These are phyloP conservation scores for Wickerhamiella bombiphila DNA, from an alignment of 805 yeast species.

Conservation along the genomic window DNA sequence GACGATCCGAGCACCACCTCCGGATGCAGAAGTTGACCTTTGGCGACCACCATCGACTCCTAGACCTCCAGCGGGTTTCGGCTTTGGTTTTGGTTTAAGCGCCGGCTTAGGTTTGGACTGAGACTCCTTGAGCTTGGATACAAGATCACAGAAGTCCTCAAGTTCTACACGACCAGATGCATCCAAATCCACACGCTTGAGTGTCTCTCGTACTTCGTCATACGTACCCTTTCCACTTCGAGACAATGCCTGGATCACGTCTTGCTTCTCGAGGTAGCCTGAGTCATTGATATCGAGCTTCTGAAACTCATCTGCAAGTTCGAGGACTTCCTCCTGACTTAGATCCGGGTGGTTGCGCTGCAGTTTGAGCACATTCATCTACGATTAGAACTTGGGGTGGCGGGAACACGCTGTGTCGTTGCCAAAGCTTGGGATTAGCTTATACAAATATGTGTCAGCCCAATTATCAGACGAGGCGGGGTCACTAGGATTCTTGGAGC, in stretches of 20 bases:
- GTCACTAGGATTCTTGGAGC: no score
- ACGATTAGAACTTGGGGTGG: not conserved
- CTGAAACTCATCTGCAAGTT: conserved; percentile 68
- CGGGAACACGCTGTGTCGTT: no score
- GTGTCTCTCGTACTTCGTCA: conserved; percentile 86
- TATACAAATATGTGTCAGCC: no score
- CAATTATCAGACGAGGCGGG: no score
- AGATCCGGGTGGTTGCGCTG: conserved; percentile 75
- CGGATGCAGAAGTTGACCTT: conserved; percentile 20
- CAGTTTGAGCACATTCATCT: conserved; percentile 50
- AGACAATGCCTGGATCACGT: conserved; percentile 71
- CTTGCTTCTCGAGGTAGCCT: conserved; percentile 89
- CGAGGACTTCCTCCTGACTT: conserved; percentile 74
- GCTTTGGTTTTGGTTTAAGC: conserved; percentile 18
- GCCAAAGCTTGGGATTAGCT: no score
- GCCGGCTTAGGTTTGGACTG: conserved; percentile 8
- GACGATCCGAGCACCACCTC: conserved; percentile 39
- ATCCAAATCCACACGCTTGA: conserved; percentile 82
- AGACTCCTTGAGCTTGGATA: conserved; percentile 59
- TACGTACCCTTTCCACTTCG: conserved; percentile 68
- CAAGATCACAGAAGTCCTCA: conserved; percentile 79
- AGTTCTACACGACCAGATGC: conserved; percentile 94
- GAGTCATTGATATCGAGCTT: conserved; percentile 73
- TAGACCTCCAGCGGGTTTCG: conserved; percentile 16
- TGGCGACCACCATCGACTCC: conserved; percentile 20